These are phyloP conservation scores for Musa acuminata DNA, from an alignment of 176 grass and related monocot genomes.

Conservation along the genomic window DNA sequence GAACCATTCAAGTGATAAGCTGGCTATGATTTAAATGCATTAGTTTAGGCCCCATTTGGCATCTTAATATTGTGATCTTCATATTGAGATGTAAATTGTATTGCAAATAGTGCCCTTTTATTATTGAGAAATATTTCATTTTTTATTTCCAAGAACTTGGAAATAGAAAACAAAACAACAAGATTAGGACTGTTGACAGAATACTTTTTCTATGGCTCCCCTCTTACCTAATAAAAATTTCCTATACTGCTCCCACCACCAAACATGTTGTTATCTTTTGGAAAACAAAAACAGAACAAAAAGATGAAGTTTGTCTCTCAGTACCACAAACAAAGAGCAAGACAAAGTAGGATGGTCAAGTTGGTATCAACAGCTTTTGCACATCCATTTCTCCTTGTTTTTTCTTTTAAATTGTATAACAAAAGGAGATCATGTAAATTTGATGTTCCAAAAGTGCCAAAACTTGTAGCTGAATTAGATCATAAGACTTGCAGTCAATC, in stretches of 20 bases:
- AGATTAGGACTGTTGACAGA: too few species aligned
- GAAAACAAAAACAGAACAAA: neutral
- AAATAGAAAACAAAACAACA: too few species aligned
- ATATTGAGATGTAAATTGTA: too few species aligned
- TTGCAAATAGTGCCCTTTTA: too few species aligned
- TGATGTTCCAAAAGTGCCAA: too few species aligned
- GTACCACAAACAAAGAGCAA: neutral
- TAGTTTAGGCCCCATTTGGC: neutral
- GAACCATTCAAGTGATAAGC: neutral
- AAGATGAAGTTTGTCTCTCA: neutral
- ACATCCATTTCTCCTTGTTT: too few species aligned
- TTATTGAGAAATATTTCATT: too few species aligned
- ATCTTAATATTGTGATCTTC: too few species aligned
- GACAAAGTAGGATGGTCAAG: neutral
- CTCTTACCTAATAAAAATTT: neutral
- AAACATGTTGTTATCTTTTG: neutral
- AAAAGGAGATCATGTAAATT: neutral
- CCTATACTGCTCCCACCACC: neutral
- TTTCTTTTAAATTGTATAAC: too few species aligned
- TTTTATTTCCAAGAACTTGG: too few species aligned
- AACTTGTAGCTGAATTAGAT: neutral
- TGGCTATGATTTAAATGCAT: neutral
- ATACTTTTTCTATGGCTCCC: neutral
- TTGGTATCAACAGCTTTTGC: neutral
- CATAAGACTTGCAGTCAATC: neutral